These are phyloP conservation scores for Calonectria pteridis DNA, from an alignment of 2,329 filamentous ascomycete species.

Conservation along the genomic window DNA sequence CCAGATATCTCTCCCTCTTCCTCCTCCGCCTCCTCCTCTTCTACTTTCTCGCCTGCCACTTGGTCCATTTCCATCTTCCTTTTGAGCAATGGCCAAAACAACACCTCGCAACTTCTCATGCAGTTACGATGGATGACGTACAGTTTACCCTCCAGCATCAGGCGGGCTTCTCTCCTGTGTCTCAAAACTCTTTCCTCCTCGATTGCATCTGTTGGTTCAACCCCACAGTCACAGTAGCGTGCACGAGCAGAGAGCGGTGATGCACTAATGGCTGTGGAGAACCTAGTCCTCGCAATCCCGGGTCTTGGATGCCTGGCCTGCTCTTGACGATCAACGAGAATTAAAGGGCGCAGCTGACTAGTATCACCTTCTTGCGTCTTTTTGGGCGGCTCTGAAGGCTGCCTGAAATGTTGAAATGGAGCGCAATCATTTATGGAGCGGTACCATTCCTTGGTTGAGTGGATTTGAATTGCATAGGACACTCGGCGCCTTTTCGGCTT, in stretches of 20 bases:
- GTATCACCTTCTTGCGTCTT: no score
- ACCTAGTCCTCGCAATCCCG: not conserved
- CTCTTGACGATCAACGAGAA: not conserved
- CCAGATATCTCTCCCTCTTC: not conserved
- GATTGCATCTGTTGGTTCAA: no score
- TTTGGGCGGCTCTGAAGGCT: not conserved
- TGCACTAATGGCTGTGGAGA: not conserved
- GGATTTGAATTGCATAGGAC: not conserved
- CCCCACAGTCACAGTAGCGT: not conserved
- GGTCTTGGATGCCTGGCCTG: not conserved
- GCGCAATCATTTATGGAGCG: not conserved
- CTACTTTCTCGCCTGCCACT: not conserved
- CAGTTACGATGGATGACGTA: not conserved
- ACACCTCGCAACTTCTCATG: not conserved
- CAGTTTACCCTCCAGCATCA: slow-evolving; percentile 17
- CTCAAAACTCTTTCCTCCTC: not conserved
- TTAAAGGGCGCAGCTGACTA: not conserved
- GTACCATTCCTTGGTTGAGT: not conserved
- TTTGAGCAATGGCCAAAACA: not conserved
- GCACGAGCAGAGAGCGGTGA: not conserved
- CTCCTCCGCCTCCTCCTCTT: not conserved
- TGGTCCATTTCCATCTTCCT: no score
- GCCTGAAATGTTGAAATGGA: no score
- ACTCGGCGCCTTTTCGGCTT: not conserved
- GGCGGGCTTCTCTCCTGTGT: not conserved